phyloP scores from a whole-genome alignment of 2,329 filamentous ascomycete species.

The Amauroascus verrucosus region DNA sequence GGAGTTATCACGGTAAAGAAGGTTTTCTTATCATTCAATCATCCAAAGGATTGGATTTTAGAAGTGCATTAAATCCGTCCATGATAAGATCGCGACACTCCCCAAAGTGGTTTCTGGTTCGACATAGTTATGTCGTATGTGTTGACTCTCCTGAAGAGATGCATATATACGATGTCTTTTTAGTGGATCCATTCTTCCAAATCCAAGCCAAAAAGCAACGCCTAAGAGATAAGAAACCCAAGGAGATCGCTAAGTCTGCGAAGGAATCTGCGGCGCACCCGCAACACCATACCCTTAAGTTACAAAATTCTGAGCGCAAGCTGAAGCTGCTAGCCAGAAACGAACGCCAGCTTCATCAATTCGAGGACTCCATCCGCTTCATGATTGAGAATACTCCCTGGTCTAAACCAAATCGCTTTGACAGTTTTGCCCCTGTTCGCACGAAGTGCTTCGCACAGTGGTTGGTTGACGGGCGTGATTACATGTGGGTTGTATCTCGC shows the following conservation, averaged over 20 bases:
- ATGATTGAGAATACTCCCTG: slow-evolving; percentile 78
- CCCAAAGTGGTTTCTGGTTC: slow-evolving; percentile 95
- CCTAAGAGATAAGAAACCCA: slow-evolving; percentile 42
- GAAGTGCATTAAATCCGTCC: slow-evolving; percentile 65
- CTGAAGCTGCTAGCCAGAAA: slow-evolving; percentile 85
- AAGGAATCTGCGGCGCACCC: slow-evolving; percentile 51
- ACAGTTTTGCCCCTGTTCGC: slow-evolving; percentile 82
- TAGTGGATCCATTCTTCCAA: slow-evolving; percentile 82
- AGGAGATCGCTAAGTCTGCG: slow-evolving; percentile 55
- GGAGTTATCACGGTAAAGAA: slow-evolving; percentile 96
- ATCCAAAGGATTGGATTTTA: slow-evolving; percentile 76
- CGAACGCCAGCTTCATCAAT: slow-evolving; percentile 79
- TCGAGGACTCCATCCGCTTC: slow-evolving; percentile 80
- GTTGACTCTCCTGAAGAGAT: slow-evolving; percentile 98
- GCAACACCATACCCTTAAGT: slow-evolving; percentile 73
- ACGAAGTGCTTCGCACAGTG: slow-evolving; percentile 85
- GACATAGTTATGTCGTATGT: slow-evolving; percentile 93
- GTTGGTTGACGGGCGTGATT: slow-evolving; percentile 93
- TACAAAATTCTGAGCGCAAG: slow-evolving; percentile 87
- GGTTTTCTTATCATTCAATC: slow-evolving; percentile 88
- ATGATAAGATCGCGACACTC: slow-evolving; percentile 73
- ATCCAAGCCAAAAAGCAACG: slow-evolving; percentile 61
- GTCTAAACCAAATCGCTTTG: slow-evolving; percentile 71
- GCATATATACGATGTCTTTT: slow-evolving; percentile 96
- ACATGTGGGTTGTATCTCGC: slow-evolving; percentile 87